Percentiles rank a stretch among this genome's conserved stretches.
phyloP scores from a whole-genome alignment of 805 yeast species.

The Metschnikowia aberdeeniae region DNA sequence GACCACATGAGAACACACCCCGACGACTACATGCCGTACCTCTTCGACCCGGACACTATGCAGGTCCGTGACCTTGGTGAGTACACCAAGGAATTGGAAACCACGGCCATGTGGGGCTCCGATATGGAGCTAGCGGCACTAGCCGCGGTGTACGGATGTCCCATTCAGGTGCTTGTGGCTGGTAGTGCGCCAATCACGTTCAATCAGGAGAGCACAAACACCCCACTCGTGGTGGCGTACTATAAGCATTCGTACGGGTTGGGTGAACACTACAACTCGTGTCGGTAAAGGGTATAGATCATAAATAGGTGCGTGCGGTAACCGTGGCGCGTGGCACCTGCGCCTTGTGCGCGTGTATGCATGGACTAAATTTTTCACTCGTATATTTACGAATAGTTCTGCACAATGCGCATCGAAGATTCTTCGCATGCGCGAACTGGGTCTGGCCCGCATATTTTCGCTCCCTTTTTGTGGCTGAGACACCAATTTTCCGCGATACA shows the following conservation, averaged over 20 bases:
- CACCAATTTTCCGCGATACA: neutral
- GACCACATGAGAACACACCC: constrained; percentile 58
- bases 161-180: constrained; percentile 72
- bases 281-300: constrained; percentile 17
- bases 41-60: constrained; percentile 75
- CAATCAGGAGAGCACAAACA: constrained; percentile 53
- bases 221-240: constrained; percentile 67
- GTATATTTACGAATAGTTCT: neutral
- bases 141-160: constrained; percentile 64
- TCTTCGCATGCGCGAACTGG: neutral
- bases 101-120: constrained; percentile 95
- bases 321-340: neutral
- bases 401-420: neutral
- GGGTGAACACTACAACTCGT: constrained; percentile 93
- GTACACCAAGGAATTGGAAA: constrained; percentile 63
- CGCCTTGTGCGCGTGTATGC: neutral
- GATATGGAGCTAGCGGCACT: constrained; percentile 87
- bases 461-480: neutral
- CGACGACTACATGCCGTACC: constrained; percentile 73
- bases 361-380: neutral
- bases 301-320: too few species aligned
- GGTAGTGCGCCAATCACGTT: constrained; percentile 65
- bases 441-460: neutral
- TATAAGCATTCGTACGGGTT: constrained; percentile 82
- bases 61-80: constrained; percentile 58